Conservation (phyloP, 169 alveolate species). For the Plasmodium coatneyi region DNA sequence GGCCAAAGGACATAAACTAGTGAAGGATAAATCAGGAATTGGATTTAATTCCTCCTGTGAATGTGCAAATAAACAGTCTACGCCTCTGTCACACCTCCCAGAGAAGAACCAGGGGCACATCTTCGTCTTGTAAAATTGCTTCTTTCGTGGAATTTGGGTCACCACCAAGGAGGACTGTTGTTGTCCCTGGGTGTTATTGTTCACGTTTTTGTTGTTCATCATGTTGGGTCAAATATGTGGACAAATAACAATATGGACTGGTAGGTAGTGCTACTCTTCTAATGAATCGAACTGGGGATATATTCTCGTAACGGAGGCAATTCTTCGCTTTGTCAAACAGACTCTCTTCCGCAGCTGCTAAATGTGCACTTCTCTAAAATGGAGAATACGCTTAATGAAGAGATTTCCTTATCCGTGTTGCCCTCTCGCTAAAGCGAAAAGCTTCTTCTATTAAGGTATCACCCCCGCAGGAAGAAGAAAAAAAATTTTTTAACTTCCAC, state of each 20-base stretch:
- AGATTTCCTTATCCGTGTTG: not conserved
- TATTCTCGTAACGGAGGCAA: not conserved
- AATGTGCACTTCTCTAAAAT: not conserved
- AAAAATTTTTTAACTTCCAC: not conserved
- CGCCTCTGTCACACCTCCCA: slow-evolving; percentile 86
- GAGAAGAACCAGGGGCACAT: slow-evolving; percentile 75
- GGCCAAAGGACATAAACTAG: slow-evolving; percentile 85
- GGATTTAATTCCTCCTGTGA: slow-evolving; percentile 87
- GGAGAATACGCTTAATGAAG: not conserved
- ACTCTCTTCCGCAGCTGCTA: not conserved
- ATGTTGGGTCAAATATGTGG: not conserved
- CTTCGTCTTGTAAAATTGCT: slow-evolving; percentile 66
- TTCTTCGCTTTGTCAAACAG: not conserved
- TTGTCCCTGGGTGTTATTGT: not conserved
- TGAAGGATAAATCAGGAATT: slow-evolving; percentile 62
- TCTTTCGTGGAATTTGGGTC: slow-evolving; percentile 66
- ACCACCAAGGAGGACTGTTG: slow-evolving; percentile 35
- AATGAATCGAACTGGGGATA: not conserved
- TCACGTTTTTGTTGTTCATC: slow-evolving; percentile 34
- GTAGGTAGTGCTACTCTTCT: not conserved
- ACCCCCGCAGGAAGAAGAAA: not conserved
- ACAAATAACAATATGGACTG: not conserved
- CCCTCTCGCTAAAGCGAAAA: not conserved
- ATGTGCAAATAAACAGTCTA: slow-evolving; percentile 89
- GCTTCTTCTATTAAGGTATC: not conserved